These are phyloP conservation scores for Talaromyces sp. DNA, from an alignment of 2,329 filamentous ascomycete species.

Conservation along the genomic window DNA sequence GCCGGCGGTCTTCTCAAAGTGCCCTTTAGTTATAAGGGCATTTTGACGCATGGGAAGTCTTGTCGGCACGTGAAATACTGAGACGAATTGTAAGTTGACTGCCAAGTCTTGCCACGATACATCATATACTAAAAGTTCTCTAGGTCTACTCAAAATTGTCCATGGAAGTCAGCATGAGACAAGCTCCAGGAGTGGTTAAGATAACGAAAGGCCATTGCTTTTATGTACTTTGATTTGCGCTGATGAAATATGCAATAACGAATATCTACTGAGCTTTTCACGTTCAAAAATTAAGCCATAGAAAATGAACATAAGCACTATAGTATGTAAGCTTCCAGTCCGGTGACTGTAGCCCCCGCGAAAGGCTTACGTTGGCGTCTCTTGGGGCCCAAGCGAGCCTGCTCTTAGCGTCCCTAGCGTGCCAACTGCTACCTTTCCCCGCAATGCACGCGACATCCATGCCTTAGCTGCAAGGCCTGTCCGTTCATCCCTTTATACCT, in stretches of 20 bases:
- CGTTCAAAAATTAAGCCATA: neutral
- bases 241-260: constrained; percentile 8
- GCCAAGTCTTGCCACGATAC: neutral
- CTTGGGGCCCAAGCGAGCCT: neutral
- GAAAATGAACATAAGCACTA: neutral
- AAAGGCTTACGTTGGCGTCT: neutral
- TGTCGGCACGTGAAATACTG: constrained; percentile 15
- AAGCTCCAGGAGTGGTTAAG: neutral
- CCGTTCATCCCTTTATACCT: neutral
- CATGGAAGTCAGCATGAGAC: neutral
- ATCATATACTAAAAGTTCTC: neutral
- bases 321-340: neutral
- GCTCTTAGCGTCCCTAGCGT: neutral
- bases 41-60: neutral
- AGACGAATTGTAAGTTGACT: constrained; percentile 2
- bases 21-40: neutral
- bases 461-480: neutral
- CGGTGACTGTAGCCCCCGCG: neutral
- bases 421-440: constrained; percentile 9
- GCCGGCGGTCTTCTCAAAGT: constrained; percentile 8
- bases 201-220: constrained; percentile 5
- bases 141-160: neutral
- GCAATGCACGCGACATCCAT: constrained; percentile 6
- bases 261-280: neutral
- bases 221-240: constrained; percentile 1